Evolutionary conservation across 805 yeast species (phyloP).

Genomic region (Priceomyces haplophilus): DNA sequence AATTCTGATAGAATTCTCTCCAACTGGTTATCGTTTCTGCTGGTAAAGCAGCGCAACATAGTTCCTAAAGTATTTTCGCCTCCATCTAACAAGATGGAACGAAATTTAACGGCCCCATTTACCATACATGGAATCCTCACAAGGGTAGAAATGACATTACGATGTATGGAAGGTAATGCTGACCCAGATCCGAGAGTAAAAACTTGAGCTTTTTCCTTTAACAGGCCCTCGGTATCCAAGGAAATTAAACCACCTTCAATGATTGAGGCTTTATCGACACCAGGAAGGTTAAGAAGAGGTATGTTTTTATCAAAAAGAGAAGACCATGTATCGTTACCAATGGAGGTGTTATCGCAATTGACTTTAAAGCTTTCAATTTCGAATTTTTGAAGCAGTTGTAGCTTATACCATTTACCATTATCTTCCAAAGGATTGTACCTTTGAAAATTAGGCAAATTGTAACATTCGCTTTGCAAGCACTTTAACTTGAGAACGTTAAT

Average conservation of each 20-base stretch:
- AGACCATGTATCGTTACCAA: constrained; percentile 25
- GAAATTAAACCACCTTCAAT: constrained; percentile 20
- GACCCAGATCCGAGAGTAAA: constrained; percentile 91
- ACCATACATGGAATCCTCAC: constrained; percentile 60
- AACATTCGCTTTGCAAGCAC: constrained; percentile 43
- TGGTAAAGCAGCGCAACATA: constrained; percentile 58
- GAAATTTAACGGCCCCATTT: constrained; percentile 22
- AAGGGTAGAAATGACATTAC: constrained; percentile 82
- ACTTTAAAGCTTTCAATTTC: constrained; percentile 23
- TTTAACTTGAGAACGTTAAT: constrained; percentile 54
- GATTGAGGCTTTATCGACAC: constrained; percentile 13
- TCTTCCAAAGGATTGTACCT: constrained; percentile 13
- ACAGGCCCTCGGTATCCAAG: constrained; percentile 15
- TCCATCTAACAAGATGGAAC: constrained; percentile 74
- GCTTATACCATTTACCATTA: constrained; percentile 12
- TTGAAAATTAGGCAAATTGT: constrained; percentile 39
- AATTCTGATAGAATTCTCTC: constrained; percentile 55
- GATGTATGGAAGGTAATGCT: constrained; percentile 76
- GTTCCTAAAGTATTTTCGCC: constrained; percentile 90
- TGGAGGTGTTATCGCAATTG: constrained; percentile 15
- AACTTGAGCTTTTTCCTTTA: constrained; percentile 58
- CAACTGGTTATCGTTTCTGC: constrained; percentile 35
- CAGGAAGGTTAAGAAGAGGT: constrained; percentile 15
- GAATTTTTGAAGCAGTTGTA: constrained; percentile 33
- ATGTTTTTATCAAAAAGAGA: constrained; percentile 30